Evolutionary conservation across 495 filamentous ascomycete species (phyloP).

Genomic region (Daldinia grandis): DNA sequence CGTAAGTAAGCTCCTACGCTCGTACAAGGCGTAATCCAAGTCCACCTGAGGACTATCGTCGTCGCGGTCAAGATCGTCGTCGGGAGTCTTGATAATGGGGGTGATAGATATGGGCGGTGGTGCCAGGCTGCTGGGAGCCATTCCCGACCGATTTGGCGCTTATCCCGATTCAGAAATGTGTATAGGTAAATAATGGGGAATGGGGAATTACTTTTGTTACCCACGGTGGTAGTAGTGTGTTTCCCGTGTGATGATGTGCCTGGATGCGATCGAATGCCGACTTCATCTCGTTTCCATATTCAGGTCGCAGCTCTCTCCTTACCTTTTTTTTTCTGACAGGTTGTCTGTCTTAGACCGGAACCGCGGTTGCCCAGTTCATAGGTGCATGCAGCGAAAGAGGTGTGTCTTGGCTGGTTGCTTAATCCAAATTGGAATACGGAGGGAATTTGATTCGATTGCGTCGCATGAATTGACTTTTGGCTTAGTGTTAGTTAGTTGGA

Average conservation of each 20-base stretch:
- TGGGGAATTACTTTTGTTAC: slow-evolving; percentile 27
- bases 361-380: slow-evolving; percentile 6
- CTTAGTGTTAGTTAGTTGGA: not conserved
- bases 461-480: slow-evolving; percentile 37
- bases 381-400: slow-evolving; percentile 22
- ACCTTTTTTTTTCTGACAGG: slow-evolving; percentile 10
- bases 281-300: slow-evolving; percentile 32
- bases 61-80: slow-evolving; percentile 29
- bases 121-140: slow-evolving; percentile 35
- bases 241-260: slow-evolving; percentile 19
- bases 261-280: slow-evolving; percentile 24
- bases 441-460: slow-evolving; percentile 26
- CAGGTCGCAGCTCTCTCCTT: not conserved
- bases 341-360: slow-evolving; percentile 31
- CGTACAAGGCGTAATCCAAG: slow-evolving; percentile 23
- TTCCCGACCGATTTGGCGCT: slow-evolving; percentile 33
- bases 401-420: slow-evolving; percentile 2
- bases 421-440: slow-evolving; percentile 30
- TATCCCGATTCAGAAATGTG: slow-evolving; percentile 37
- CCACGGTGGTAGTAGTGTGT: slow-evolving; percentile 30
- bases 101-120: slow-evolving; percentile 43
- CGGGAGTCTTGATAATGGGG: slow-evolving; percentile 43
- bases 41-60: slow-evolving; percentile 30
- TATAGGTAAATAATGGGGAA: slow-evolving; percentile 27
- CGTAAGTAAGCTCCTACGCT: slow-evolving; percentile 28